A percentile compares a stretch with the other conserved stretches of the same genome.
phyloP scores from a whole-genome alignment of 179 eudicot genomes.

The Gypsophila paniculata region DNA sequence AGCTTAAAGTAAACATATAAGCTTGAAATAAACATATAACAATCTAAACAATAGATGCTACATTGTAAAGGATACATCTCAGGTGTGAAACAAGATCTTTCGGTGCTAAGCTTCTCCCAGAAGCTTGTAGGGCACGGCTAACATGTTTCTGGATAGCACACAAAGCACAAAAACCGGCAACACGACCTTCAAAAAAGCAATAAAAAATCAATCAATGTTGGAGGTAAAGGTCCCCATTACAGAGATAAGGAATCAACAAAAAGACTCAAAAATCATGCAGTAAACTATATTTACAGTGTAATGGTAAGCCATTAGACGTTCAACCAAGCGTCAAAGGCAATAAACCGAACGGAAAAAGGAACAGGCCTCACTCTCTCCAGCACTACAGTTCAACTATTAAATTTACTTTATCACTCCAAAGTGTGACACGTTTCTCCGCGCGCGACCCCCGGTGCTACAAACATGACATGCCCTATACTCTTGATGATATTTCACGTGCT shows the following conservation, averaged over 20 bases:
- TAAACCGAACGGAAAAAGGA: neutral
- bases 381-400: neutral
- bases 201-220: neutral
- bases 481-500: neutral
- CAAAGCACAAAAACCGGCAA: constrained; percentile 88
- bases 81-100: constrained; percentile 89
- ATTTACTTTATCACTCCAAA: neutral
- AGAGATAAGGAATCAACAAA: neutral
- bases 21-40: neutral
- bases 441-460: neutral
- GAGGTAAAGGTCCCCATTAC: neutral
- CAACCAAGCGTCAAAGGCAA: neutral
- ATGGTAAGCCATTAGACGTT: neutral
- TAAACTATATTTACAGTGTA: neutral
- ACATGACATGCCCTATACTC: neutral
- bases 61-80: constrained; percentile 69
- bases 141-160: constrained; percentile 93
- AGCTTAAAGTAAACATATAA: neutral
- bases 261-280: neutral
- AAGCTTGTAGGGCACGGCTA: constrained; percentile 70
- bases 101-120: constrained; percentile 81
- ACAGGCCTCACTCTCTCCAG: neutral
- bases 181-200: constrained; percentile 67
- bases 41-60: constrained; percentile 1
- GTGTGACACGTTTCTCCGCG: neutral